Evolutionary conservation across 2,329 filamentous ascomycete species (phyloP), one percentile per base, ranked within the genome.

Genomic region (Calycina marina): DNA sequence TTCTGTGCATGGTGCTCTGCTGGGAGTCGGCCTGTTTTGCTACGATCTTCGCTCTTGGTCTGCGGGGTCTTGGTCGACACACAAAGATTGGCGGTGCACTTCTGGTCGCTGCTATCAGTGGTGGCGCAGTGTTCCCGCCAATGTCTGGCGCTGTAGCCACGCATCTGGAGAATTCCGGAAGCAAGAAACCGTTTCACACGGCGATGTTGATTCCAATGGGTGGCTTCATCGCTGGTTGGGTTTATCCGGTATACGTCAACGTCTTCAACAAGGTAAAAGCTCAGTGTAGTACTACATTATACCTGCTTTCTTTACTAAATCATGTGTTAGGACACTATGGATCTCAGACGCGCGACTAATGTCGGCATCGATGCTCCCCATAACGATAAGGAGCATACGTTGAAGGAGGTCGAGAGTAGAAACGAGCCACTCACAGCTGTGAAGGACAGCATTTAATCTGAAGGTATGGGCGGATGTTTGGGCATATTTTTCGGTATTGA

Each of bases 21-120:
- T 86, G 84, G 54, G 80, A 83, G 56, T 77, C 69, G 6, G 77
- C 82, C 50, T 78, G 76, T 51, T 88, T 86, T 61, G 79, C 81
- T 0, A 85, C 79, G 14, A 85, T 86, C 48, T 72, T 86, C 17
- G 78, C 79, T 0, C 62, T 85, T 2, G 76, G 77, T 5, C 80
- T 85, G 61, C 67, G 78, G 14, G 79, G 78, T 3, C 62, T 85
- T 2, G 81, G 81, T 9, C 67, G 73, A 14, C 76, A 86, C 56
- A 80, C 75, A 18, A 86, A 86, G 61, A 66, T 78, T 39, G 81
- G 79, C 1, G 74, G 71, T 2, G 77, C 77, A 3, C 77, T 70
- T 51, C 73, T 81, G 36, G 67, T 84, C 1, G 76, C 62, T 1
- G 77, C 75, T 41, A 77, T 86, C 1, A 62, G 67, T 13, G 80